A percentile compares a stretch with the other conserved stretches of the same genome.
Evolutionary conservation across 805 yeast species (phyloP).

Genomic region (Metschnikowia drakensbergensis): DNA sequence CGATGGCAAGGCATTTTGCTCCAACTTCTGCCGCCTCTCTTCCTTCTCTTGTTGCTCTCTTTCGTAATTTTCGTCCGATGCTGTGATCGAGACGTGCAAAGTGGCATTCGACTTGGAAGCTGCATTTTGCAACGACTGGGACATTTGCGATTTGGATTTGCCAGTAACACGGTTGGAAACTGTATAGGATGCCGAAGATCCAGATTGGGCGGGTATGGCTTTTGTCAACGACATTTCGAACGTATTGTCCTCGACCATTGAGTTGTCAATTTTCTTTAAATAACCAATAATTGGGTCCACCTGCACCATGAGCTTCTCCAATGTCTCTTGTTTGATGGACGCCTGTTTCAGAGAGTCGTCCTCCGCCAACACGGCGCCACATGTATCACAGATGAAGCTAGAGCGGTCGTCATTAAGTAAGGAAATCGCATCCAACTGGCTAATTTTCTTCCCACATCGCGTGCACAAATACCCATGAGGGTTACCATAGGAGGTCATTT

Average conservation of each 20-base stretch:
- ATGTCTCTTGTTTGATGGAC: conserved; percentile 70
- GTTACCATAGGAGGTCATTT: conserved; percentile 76
- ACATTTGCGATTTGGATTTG: conserved; percentile 31
- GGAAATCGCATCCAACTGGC: conserved; percentile 85
- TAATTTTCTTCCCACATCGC: conserved; percentile 72
- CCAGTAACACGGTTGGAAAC: conserved; percentile 44
- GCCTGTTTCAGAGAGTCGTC: conserved; percentile 87
- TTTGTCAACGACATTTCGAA: conserved; percentile 59
- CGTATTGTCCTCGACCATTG: conserved; percentile 37
- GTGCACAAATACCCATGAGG: conserved; percentile 95
- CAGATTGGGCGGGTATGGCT: conserved; percentile 80
- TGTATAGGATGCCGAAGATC: conserved; percentile 65
- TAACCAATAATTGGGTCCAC: conserved; percentile 82
- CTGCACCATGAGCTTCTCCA: conserved; percentile 83
- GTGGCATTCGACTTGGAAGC: conserved; percentile 75
- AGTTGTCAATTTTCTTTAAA: conserved; percentile 52
- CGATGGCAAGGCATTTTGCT: conserved; percentile 92
- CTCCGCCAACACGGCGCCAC: conserved; percentile 73
- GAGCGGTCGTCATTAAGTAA: conserved; percentile 74
- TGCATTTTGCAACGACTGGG: conserved; percentile 40
- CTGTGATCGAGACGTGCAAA: conserved; percentile 83
- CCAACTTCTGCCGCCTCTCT: conserved; percentile 64
- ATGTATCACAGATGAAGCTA: conserved; percentile 79
- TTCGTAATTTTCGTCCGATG: conserved; percentile 73
- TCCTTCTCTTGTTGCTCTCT: conserved; percentile 63